Evolutionary conservation across 345 rosid species (phyloP).

Genomic region (Moricandia moricandioides): DNA sequence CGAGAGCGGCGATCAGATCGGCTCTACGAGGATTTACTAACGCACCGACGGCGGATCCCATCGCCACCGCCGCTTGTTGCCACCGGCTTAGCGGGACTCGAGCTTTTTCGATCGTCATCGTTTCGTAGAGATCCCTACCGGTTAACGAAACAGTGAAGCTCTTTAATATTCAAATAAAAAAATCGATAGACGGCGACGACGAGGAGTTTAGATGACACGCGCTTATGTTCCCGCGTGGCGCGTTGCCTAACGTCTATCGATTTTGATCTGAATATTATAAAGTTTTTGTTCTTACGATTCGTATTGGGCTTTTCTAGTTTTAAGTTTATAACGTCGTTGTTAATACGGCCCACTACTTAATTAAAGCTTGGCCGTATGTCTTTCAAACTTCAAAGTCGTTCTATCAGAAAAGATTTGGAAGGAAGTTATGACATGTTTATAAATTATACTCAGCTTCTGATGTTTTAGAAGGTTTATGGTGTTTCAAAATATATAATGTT

Average conservation of each 20-base stretch:
- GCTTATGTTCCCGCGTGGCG: slow-evolving; percentile 5
- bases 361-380: too few species aligned
- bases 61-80: slow-evolving; percentile 73
- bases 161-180: background rate
- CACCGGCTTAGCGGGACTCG: slow-evolving; percentile 49
- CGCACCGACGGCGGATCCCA: slow-evolving; percentile 74
- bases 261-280: too few species aligned
- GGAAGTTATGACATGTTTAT: too few species aligned
- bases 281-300: background rate
- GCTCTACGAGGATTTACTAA: slow-evolving; percentile 65
- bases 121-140: background rate
- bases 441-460: too few species aligned
- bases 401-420: background rate
- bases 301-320: background rate
- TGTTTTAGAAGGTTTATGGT: too few species aligned
- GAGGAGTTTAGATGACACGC: background rate
- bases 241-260: background rate
- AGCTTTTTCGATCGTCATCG: slow-evolving; percentile 41
- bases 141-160: background rate
- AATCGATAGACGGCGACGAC: background rate
- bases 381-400: background rate
- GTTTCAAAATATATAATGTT: too few species aligned
- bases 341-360: background rate
- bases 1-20: slow-evolving; percentile 70
- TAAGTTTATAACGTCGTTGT: background rate